Evolutionary conservation across 1,139 yeast genomes (phyloP).

Genomic region (Blastobotrys elegans): DNA sequence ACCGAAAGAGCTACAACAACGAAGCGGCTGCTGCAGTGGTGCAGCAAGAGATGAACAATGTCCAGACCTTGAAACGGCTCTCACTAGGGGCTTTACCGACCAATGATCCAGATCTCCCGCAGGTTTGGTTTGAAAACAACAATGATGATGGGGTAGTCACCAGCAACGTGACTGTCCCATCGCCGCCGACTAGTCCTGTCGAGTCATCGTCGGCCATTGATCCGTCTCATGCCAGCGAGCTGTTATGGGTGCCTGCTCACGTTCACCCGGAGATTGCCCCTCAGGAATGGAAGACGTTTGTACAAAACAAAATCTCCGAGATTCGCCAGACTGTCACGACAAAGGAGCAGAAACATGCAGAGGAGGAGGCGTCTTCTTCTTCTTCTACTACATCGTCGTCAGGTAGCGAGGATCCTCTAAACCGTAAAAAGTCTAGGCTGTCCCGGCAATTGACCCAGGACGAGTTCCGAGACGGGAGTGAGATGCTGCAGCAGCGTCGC

Average conservation of each 20-base stretch:
- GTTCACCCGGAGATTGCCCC: slow-evolving; percentile 93
- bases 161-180: background rate
- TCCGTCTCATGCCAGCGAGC: slow-evolving; percentile 28
- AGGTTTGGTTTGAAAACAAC: slow-evolving; percentile 16
- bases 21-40: slow-evolving; percentile 36
- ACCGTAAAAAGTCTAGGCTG: slow-evolving; percentile 34
- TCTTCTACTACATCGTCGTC: background rate
- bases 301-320: slow-evolving; percentile 74
- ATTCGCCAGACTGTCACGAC: slow-evolving; percentile 45
- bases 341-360: background rate
- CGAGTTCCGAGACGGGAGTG: slow-evolving; percentile 39
- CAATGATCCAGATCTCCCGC: slow-evolving; percentile 45
- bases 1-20: slow-evolving; percentile 4
- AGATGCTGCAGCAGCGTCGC: slow-evolving; percentile 29
- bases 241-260: slow-evolving; percentile 91
- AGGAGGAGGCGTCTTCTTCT: background rate
- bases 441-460: slow-evolving; percentile 36
- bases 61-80: slow-evolving; percentile 44
- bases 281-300: slow-evolving; percentile 78
- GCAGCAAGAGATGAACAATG: slow-evolving; percentile 45
- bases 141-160: background rate
- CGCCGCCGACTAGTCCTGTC: background rate
- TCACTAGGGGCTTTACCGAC: slow-evolving; percentile 42
- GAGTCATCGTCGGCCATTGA: slow-evolving; percentile 1
- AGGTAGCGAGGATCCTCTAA: background rate